A percentile compares a stretch with the other conserved stretches of the same genome.
These are phyloP conservation scores for Salix arbutifolia DNA, from an alignment of 345 rosid genomes.

Conservation along the genomic window DNA sequence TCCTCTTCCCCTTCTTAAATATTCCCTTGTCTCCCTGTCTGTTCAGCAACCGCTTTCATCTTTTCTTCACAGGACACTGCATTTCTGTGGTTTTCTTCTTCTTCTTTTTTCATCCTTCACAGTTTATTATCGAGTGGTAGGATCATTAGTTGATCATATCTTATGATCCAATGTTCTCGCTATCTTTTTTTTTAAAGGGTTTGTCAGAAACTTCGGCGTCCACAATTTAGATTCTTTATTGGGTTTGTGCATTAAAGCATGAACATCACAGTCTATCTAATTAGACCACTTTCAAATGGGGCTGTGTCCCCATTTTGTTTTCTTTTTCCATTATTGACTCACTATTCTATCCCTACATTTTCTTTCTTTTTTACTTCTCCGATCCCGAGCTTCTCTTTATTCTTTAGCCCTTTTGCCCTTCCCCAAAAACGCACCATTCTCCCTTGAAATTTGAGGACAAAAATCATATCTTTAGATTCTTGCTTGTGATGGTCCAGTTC, in stretches of 20 bases:
- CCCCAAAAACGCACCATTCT: slow-evolving; percentile 6
- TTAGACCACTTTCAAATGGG: slow-evolving; percentile 21
- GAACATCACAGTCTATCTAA: slow-evolving; percentile 12
- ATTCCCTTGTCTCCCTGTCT: slow-evolving; percentile 36
- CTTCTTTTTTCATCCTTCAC: not conserved
- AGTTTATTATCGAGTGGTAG: not conserved
- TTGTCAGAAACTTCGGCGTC: slow-evolving; percentile 41
- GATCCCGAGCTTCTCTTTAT: slow-evolving; percentile 50
- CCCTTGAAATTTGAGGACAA: not conserved
- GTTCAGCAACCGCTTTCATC: slow-evolving; percentile 40
- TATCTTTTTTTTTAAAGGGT: not conserved
- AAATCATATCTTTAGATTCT: not conserved
- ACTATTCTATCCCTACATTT: not conserved
- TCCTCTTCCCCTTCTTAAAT: slow-evolving; percentile 5
- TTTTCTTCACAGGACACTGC: slow-evolving; percentile 9
- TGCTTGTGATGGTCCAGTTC: not conserved
- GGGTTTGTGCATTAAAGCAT: slow-evolving; percentile 17
- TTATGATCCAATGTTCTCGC: not conserved
- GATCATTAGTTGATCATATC: not conserved
- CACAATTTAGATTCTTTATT: slow-evolving; percentile 1
- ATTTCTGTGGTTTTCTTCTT: slow-evolving; percentile 21
- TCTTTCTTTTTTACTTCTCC: slow-evolving; percentile 28
- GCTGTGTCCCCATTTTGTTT: slow-evolving; percentile 20
- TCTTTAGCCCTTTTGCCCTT: slow-evolving; percentile 33
- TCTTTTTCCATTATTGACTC: slow-evolving; percentile 30